Conservation (phyloP, 176 grass and related monocot genomes). For the Zoysia japonica region DNA sequence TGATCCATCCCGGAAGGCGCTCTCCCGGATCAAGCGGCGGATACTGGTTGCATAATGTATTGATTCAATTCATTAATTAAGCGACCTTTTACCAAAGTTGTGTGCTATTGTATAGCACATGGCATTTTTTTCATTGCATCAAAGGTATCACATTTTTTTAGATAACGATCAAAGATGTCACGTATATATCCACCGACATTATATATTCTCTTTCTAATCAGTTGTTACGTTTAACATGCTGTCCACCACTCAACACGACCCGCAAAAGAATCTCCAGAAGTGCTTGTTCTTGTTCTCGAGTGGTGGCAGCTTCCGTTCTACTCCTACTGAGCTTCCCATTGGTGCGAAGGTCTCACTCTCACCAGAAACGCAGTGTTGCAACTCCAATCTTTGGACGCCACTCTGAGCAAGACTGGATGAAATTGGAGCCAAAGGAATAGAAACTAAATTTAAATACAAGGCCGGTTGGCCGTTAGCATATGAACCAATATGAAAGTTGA, state of each 20-base stretch:
- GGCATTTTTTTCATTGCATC: background rate
- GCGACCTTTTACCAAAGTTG: background rate
- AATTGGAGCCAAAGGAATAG: background rate
- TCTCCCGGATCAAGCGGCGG: background rate
- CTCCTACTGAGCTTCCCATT: background rate
- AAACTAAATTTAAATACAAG: background rate
- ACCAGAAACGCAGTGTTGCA: background rate
- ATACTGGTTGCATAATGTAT: background rate
- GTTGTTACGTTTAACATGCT: background rate
- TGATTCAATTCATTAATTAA: background rate
- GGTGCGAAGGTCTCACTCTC: background rate
- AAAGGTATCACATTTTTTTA: background rate
- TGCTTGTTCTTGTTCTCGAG: background rate
- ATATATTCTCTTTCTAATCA: background rate
- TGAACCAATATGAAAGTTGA: background rate
- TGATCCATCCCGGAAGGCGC: conserved; percentile 1
- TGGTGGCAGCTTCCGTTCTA: background rate
- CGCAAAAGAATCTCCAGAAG: conserved; percentile 5
- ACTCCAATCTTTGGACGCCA: background rate
- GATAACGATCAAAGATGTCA: too few species aligned
- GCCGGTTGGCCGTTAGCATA: background rate
- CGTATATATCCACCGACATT: too few species aligned
- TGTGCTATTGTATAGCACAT: background rate
- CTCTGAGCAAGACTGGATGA: background rate
- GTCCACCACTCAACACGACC: background rate